Base-by-base conservation (phyloP, 1,284 basidiomycete genomes). In the Pyrrhoderma noxium region DNA sequence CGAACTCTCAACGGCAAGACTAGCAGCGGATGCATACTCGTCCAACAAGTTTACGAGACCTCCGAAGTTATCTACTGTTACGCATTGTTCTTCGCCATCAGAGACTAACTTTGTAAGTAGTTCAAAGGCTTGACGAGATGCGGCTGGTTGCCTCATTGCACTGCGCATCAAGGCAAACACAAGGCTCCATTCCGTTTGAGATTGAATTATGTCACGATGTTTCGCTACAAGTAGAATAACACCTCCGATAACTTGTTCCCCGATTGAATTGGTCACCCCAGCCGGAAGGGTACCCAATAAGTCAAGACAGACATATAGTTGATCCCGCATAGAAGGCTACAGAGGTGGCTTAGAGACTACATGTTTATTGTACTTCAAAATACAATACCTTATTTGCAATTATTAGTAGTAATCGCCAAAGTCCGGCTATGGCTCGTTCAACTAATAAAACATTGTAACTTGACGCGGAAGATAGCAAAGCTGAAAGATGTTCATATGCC, bases 101-200 rank as follows among this genome's bases (percentile, higher is more conserved):
- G 74, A 67, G 8, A 77, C 75, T 35, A 96, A 72, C 45, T 71
- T 71, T 23, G 77, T 69, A 21, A 94, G 70, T 5, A 94, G 75
- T 8, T 85, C 80, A 61, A 98, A 89, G 1, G 93, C 88, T 43
- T 85, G 72, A 42, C 89, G 85, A 23, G 89, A 84, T 1, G 93
- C 93, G 65, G 92, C 89, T n/a, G 90, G 81, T 60, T 96, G 89
- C 7, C 84, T 76, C 42, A 92, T 80, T 0, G 91, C 93, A 0
- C 85, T 86, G 38, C 89, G 80, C 59, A 99, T 79, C n/a, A 98
- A 73, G 1, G 91, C 85, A 60, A 96, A 91, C 14, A 95, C 79
- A 34, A 98, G 72, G 50, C 89, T 90, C 96, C 96, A 99, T 67
- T 99, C 94, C 0, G 95, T 97, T 60, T 89, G 85, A 2, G 92